Evolutionary conservation across 352 stramenopile species (phyloP), one percentile per base, ranked within the genome.

Genomic region (Globisporangium barbulae): DNA sequence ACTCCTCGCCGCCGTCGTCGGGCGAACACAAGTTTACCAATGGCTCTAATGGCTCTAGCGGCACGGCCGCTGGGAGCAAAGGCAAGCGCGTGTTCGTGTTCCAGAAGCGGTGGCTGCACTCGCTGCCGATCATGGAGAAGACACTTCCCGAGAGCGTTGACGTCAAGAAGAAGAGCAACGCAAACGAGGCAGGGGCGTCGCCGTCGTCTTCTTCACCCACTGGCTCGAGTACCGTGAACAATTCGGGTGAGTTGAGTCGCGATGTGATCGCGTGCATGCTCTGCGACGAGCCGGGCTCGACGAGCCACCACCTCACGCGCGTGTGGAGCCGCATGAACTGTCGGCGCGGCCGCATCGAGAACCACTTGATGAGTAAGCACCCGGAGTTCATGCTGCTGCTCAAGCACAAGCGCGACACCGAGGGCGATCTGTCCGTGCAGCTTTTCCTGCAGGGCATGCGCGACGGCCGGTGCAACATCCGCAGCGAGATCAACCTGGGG

Each of bases 71-170:
- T 19, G 58, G 25, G 3, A 53, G n/a, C 37, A 73, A 65, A 39
- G 76, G 81, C 60, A 92, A 92, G 64, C 83, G 83, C 48, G 73
- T 92, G 47, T 92, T 92, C 63, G 87, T 82, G 53, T 92, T 92
- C 68, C 83, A 92, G 65, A 90, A 89, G 68, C 73, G 83, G 21
- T 92, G 83, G 83, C 65, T 90, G 48, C 79, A 90, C 62, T 80
- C 83, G 59, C 76, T 92, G n/a, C 83, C 83, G 31, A 92, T 92
- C 59, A 78, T 89, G 44, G 81, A 92, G 71, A 85, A 83, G 31
- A 72, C 75, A n/a, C 62, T 90, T 2, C 65, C 76, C 0, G 78
- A 81, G n/a, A 63, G 58, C 37, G 64, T 72, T 10, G 52, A 79
- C 37, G 65, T 76, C 15, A 62, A 53, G 8, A 75, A 74, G 28